Percentiles rank a stretch among this genome's conserved stretches.
Evolutionary conservation across 163 green algal genomes (phyloP).

Genomic region (Scenedesmus sp.): DNA sequence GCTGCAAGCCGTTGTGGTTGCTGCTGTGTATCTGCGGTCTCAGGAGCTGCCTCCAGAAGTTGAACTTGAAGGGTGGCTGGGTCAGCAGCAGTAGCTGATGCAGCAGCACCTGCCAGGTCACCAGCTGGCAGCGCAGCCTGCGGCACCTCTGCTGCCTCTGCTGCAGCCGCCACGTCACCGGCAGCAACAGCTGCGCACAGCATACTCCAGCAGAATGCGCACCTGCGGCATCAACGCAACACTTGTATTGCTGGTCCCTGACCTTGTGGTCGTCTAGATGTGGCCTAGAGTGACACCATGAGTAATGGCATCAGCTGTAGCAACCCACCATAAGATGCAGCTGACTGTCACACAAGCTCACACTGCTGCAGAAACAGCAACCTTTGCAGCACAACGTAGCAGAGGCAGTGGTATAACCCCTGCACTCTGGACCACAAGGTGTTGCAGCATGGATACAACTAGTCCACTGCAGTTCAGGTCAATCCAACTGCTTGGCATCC

Average conservation of each 20-base stretch:
- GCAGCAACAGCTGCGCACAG: neutral
- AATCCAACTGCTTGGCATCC: no score
- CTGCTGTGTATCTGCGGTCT: neutral
- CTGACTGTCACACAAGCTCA: no score
- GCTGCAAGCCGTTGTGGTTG: neutral
- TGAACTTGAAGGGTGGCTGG: neutral
- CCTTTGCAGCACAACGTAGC: no score
- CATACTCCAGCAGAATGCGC: neutral
- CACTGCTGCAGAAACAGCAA: no score
- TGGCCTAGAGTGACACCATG: no score
- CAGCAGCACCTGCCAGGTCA: neutral
- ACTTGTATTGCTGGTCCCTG: neutral
- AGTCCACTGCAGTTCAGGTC: no score
- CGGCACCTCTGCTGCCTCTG: neutral
- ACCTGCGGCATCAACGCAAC: neutral
- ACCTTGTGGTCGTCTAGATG: no score
- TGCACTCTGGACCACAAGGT: no score
- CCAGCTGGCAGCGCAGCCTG: neutral
- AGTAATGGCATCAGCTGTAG: no score
- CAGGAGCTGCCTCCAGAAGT: neutral
- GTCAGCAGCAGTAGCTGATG: neutral
- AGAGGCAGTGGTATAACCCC: no score
- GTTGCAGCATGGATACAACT: no score
- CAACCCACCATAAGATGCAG: no score
- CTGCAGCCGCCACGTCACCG: neutral